Base-by-base conservation (phyloP, 352 stramenopile genomes). In the Pythium monospermum region DNA sequence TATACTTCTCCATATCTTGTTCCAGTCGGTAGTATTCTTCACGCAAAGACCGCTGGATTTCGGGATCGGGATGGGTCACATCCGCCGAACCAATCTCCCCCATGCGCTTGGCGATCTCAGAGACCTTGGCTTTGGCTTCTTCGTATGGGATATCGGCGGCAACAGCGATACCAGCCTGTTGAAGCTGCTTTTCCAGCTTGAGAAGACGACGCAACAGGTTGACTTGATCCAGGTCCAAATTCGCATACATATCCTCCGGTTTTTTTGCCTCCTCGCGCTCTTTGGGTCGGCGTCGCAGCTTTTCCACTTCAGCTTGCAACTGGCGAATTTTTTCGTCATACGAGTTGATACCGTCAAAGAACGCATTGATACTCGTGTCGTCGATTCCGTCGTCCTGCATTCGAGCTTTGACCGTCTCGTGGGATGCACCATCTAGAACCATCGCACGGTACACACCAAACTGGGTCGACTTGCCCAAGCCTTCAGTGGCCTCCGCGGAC, bases 1-100 rank as follows among this genome's bases (percentile, higher is more conserved):
- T 96, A 66, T 96, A 96, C 60, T 96, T 95, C 59, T 97, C 87
- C 87, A 97, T 96, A 55, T 97, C 87, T 61, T 96, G 86, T 59
- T 97, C 89, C 19, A 97, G 66, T 50, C 78, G 82, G 65, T 91
- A 96, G 67, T 97, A 96, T 57, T 97, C 89, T 80, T 97, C 87
- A 35, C 86, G 82, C 28, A 97, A 61, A 42, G 87, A 69, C 25
- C 89, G 88, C 60, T 94, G 83, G 37, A 92, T 84, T 11, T 64
- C 64, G 18, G 71, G 69, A 40, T 94, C 83, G 4, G 83, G 83
- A 28, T 94, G 72, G 32, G 79, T 94, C 13, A 96, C 84, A 80
- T 96, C 89, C 49, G 83, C 85, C 15, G 85, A 94, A 48, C 87
- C 89, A 53, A 97, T 97, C 77, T 96, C 89, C 45, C 74, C 69